Evolutionary conservation across 1,284 basidiomycete species (phyloP).

Genomic region (Cryptococcus deneoformans): DNA sequence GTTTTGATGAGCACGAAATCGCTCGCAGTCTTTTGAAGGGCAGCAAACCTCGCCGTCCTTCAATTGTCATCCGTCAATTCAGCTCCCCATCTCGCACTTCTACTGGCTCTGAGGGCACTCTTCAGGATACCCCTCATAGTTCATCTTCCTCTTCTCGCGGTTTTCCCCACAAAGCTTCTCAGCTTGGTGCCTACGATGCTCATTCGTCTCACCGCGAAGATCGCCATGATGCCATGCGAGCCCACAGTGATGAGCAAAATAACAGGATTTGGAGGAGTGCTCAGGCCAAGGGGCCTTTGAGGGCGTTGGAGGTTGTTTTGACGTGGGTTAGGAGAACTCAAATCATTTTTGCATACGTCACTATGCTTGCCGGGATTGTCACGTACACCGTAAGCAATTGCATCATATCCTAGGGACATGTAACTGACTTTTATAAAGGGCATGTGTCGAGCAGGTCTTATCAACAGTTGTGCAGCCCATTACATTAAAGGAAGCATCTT

Average conservation of each 20-base stretch:
- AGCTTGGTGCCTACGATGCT: constrained; percentile 26
- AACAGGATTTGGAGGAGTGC: constrained; percentile 5
- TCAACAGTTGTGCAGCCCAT: constrained; percentile 86
- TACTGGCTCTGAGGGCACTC: constrained; percentile 63
- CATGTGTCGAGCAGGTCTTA: constrained; percentile 53
- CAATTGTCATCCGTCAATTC: constrained; percentile 11
- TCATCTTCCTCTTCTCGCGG: constrained; percentile 6
- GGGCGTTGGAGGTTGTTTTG: constrained; percentile 24
- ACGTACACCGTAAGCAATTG: constrained; percentile 31
- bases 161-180: constrained; percentile 7
- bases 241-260: background rate
- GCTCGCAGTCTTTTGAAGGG: constrained; percentile 7
- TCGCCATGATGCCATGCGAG: constrained; percentile 3
- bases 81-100: constrained; percentile 50
- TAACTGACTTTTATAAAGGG: constrained; percentile 12
- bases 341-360: constrained; percentile 39
- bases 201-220: constrained; percentile 9
- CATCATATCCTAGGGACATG: background rate
- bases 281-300: constrained; percentile 8
- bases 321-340: constrained; percentile 37
- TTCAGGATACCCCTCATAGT: constrained; percentile 53
- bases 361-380: constrained; percentile 31
- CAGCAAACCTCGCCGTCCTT: constrained; percentile 10
- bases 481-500: constrained; percentile 91
- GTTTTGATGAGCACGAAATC: constrained; percentile 2